These are phyloP conservation scores for Cephalotrichum gorgonifer DNA, from an alignment of 2,329 filamentous ascomycete species.

Conservation along the genomic window DNA sequence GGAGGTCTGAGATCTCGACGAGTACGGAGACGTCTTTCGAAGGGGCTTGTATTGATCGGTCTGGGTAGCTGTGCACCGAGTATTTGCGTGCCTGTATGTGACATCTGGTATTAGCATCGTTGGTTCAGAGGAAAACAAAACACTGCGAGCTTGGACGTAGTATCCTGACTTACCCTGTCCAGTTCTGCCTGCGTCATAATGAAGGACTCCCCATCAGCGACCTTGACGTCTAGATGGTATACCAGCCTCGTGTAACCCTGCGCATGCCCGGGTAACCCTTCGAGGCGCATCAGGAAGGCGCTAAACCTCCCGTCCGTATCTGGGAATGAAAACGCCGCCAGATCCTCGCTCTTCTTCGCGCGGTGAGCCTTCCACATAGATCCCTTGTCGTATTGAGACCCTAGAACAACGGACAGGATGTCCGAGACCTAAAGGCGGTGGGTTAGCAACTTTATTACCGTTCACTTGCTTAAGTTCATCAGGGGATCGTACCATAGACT, in stretches of 20 bases:
- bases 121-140: neutral
- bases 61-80: constrained; percentile 5
- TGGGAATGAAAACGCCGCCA: constrained; percentile 4
- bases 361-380: neutral
- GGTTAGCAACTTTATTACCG: neutral
- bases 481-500: constrained; percentile 2
- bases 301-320: constrained; percentile 7
- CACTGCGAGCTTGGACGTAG: neutral
- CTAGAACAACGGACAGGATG: constrained; percentile 3
- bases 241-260: constrained; percentile 6
- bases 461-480: too few relatives aligned
- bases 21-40: constrained; percentile 7
- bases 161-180: constrained; percentile 1
- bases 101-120: neutral
- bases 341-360: neutral
- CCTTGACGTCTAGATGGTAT: constrained; percentile 8
- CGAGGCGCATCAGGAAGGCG: constrained; percentile 7
- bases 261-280: constrained; percentile 4
- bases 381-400: constrained; percentile 3
- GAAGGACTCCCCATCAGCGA: neutral
- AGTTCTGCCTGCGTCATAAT: constrained; percentile 6
- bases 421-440: constrained; percentile 3
- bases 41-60: neutral
- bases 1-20: constrained; percentile 4
- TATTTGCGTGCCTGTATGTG: constrained; percentile 3